Conservation (phyloP, 768 basidiomycete genomes). For the Aureoboletus auriporus region DNA sequence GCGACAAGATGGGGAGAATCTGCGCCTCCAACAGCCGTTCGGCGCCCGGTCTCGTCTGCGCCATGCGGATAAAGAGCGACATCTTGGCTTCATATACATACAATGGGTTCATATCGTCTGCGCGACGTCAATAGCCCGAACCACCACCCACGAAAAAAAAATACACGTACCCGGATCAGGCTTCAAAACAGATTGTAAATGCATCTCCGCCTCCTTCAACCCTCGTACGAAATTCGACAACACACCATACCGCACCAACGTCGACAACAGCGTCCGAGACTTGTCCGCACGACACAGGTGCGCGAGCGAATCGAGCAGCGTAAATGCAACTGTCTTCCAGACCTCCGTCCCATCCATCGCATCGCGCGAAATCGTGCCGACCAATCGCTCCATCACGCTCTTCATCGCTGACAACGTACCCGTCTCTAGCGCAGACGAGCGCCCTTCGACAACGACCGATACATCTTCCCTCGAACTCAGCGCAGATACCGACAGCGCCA, state of each 20-base stretch:
- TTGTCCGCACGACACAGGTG: constrained; percentile 68
- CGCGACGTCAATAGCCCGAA: not conserved
- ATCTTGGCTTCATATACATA: constrained; percentile 96
- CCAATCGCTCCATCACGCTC: constrained; percentile 63
- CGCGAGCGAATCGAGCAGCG: constrained; percentile 79
- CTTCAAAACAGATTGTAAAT: constrained; percentile 71
- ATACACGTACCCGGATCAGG: constrained; percentile 78
- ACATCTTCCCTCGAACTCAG: constrained; percentile 38
- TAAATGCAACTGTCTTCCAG: constrained; percentile 95
- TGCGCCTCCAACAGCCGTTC: constrained; percentile 81
- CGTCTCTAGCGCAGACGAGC: constrained; percentile 46
- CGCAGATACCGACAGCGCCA: constrained; percentile 33
- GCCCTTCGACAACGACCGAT: constrained; percentile 16
- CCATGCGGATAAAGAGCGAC: constrained; percentile 81
- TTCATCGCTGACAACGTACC: constrained; percentile 69
- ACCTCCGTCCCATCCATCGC: constrained; percentile 94
- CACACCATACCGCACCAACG: constrained; percentile 70
- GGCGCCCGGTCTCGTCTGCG: constrained; percentile 78
- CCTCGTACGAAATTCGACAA: constrained; percentile 78
- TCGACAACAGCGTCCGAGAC: constrained; percentile 55
- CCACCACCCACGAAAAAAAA: constrained; percentile 1
- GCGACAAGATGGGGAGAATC: constrained; percentile 65
- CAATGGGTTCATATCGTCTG: constrained; percentile 85
- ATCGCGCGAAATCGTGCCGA: constrained; percentile 76
- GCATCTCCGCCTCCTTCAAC: constrained; percentile 76